Percentiles rank a stretch among this genome's conserved stretches.
Evolutionary conservation across 306 rosid species (phyloP).

Genomic region (Arachis stenosperma): DNA sequence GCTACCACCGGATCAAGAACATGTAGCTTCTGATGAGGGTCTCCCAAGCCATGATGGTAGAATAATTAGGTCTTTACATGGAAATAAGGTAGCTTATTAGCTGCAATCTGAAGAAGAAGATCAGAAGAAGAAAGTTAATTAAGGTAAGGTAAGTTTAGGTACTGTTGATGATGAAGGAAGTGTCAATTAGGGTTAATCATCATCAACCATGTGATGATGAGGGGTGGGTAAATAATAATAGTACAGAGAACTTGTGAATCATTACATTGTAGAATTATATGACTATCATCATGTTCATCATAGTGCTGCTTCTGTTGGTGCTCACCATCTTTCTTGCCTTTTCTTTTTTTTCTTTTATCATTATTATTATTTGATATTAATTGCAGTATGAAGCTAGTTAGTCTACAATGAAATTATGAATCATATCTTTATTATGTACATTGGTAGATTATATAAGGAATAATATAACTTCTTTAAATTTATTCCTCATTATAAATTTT

Average conservation of each 20-base stretch:
- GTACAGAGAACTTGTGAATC: slow-evolving; percentile 2
- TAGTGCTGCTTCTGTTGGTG: slow-evolving; percentile 24
- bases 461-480: not conserved
- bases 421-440: not conserved
- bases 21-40: not conserved
- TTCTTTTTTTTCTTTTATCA: too few species aligned
- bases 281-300: not conserved
- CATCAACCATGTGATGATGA: too few species aligned
- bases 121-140: slow-evolving; percentile 34
- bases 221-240: not conserved
- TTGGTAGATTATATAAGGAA: not conserved
- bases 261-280: slow-evolving; percentile 13
- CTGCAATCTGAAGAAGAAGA: slow-evolving; percentile 36
- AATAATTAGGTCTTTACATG: not conserved
- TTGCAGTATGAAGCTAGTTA: not conserved
- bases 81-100: not conserved
- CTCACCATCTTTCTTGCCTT: not conserved
- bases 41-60: not conserved
- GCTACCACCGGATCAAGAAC: not conserved
- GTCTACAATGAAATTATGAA: not conserved
- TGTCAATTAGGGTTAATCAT: too few species aligned
- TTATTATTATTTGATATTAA: not conserved
- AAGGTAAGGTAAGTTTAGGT: slow-evolving; percentile 51
- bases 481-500: not conserved
- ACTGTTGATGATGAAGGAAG: slow-evolving; percentile 28